Evolutionary conservation across 2,329 filamentous ascomycete species (phyloP), one percentile per base, ranked within the genome.

Genomic region (Aspergillus oerlinghausenensis): DNA sequence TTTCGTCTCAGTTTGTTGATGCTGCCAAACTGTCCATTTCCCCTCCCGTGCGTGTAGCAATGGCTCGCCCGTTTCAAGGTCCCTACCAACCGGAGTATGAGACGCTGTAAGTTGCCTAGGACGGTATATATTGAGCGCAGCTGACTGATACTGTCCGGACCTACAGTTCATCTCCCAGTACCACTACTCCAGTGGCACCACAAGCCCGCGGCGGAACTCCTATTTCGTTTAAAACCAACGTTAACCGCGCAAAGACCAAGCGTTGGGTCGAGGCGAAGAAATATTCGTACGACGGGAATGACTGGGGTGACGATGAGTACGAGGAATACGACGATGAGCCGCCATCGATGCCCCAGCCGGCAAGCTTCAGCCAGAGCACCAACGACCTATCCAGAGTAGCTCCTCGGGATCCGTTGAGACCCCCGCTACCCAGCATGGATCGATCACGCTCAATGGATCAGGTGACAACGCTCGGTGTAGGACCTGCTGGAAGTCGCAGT

Each of bases 261-360:
- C 96, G 96, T 83, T 97, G 93, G 93, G 88, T 93, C 40, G 88
- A 96, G 67, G 93, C 93, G 38, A 93, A 92, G 73, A 82, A 85
- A 57, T 87, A 89, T 65, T 89, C 85, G 69, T 97, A 97, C 69
- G 92, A 93, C 67, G 93, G 92, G 61, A 92, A 95, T 67, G 93
- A 96, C 69, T 97, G 93, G 92, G 93, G 91, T 38, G 88, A 84
- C 35, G 77, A 77, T 47, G 81, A 82, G 50, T 81, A 81, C 55
- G 85, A 88, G 38, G 84, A 87, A 8, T 82, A 84, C 56, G 82
- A 85, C n/a, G 83, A 86, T 32, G 79, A 81, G 56, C 80, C 81
- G 61, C 66, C 65, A 10, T 56, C 66, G 6, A 59, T 67, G 23
- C 59, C 63, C 29, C 61, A 59, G 48, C 66, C 65, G 29, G 58